Percentiles rank a stretch among this genome's conserved stretches.
These are phyloP conservation scores for Apiospora rasikravindrae DNA, from an alignment of 2,329 filamentous ascomycete genomes.

Conservation along the genomic window DNA sequence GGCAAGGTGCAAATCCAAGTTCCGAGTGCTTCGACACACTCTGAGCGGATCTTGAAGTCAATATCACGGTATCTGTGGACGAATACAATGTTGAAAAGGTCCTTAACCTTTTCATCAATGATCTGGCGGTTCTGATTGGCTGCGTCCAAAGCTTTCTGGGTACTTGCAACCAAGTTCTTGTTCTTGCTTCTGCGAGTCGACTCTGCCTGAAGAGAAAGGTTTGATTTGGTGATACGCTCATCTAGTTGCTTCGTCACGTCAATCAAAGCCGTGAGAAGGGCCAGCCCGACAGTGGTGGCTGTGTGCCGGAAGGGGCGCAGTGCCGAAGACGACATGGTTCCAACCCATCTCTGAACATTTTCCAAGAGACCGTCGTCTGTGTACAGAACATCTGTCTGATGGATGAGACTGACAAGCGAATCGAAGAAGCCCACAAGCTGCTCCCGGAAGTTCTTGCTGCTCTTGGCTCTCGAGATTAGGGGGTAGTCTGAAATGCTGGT, in stretches of 20 bases:
- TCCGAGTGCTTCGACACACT: conserved; percentile 86
- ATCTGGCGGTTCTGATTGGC: conserved; percentile 71
- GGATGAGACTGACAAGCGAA: conserved; percentile 76
- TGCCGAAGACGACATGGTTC: conserved; percentile 85
- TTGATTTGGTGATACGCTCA: conserved; percentile 73
- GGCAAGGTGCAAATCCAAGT: conserved; percentile 87
- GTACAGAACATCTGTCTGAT: conserved; percentile 83
- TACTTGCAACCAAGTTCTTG: conserved; percentile 75
- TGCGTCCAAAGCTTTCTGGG: conserved; percentile 74
- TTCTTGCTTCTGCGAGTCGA: conserved; percentile 74
- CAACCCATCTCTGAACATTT: conserved; percentile 88
- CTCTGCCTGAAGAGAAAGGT: conserved; percentile 80
- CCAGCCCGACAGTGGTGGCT: conserved; percentile 81
- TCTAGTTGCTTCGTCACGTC: conserved; percentile 73
- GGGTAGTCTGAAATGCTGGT: conserved; percentile 82
- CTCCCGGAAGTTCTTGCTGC: conserved; percentile 77
- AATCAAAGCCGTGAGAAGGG: conserved; percentile 80
- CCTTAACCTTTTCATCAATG: conserved; percentile 75
- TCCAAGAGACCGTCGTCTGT: conserved; percentile 79
- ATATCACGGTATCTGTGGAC: conserved; percentile 95
- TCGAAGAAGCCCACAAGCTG: conserved; percentile 80
- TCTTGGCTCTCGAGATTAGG: conserved; percentile 81
- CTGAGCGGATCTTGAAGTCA: conserved; percentile 84
- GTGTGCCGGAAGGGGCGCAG: conserved; percentile 94
- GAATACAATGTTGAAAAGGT: conserved; percentile 91